phyloP scores from a whole-genome alignment of 768 basidiomycete genomes.

The Panus rudis region DNA sequence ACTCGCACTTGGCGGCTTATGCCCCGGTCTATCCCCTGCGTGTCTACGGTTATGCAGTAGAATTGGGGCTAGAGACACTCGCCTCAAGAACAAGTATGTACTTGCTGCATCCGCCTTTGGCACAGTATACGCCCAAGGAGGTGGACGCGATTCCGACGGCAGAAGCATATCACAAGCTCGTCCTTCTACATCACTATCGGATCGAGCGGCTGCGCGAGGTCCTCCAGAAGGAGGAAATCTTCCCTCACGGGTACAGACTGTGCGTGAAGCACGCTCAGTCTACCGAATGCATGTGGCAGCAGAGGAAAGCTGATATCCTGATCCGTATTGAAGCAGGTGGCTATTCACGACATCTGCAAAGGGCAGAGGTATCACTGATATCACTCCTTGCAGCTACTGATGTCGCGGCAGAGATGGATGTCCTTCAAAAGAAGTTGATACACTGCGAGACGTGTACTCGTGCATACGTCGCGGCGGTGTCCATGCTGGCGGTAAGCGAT shows the following conservation, averaged over 20 bases:
- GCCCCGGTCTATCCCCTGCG: constrained; percentile 44
- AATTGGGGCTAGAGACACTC: constrained; percentile 35
- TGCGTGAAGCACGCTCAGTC: constrained; percentile 46
- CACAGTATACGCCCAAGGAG: constrained; percentile 43
- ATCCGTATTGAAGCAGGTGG: constrained; percentile 49
- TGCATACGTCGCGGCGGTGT: constrained; percentile 56
- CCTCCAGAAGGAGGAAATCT: constrained; percentile 53
- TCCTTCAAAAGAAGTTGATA: constrained; percentile 37
- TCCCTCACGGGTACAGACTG: constrained; percentile 65
- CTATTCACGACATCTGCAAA: neutral
- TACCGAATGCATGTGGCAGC: constrained; percentile 45
- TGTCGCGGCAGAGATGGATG: constrained; percentile 59
- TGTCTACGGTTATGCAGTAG: constrained; percentile 53
- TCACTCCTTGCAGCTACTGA: constrained; percentile 44
- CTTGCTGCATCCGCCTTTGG: constrained; percentile 45
- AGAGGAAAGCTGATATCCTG: constrained; percentile 37
- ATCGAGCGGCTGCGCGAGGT: constrained; percentile 44
- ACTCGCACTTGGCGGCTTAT: constrained; percentile 48
- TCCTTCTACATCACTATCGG: constrained; percentile 52
- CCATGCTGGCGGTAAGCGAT: constrained; percentile 63
- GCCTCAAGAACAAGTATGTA: constrained; percentile 55
- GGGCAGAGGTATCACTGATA: neutral
- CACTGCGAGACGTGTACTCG: constrained; percentile 49
- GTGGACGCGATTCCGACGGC: constrained; percentile 50
- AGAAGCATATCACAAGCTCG: constrained; percentile 56